Conservation (phyloP, 1,139 yeast species). For the Nakaseomyces kungkrabaensis region DNA sequence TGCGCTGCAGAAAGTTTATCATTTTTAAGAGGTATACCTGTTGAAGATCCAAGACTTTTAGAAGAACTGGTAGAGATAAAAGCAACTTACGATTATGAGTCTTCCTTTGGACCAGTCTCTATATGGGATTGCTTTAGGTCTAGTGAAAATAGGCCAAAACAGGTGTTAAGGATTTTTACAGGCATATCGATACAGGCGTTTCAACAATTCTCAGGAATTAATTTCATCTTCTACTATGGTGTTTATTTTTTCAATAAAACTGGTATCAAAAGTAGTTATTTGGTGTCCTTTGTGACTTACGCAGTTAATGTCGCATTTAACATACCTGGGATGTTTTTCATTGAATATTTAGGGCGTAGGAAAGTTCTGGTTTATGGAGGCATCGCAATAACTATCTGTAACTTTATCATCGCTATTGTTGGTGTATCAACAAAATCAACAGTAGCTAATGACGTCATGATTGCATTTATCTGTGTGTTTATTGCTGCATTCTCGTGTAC, state of each 20-base stretch:
- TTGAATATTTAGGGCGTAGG: slow-evolving; percentile 61
- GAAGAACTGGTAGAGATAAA: slow-evolving; percentile 73
- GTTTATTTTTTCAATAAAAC: slow-evolving; percentile 59
- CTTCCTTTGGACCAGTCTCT: slow-evolving; percentile 48
- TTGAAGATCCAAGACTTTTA: slow-evolving; percentile 52
- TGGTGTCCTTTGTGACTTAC: slow-evolving; percentile 62
- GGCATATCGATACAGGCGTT: slow-evolving; percentile 61
- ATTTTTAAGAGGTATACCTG: slow-evolving; percentile 46
- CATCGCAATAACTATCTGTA: slow-evolving; percentile 50
- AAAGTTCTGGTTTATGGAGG: slow-evolving; percentile 54
- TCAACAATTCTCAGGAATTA: slow-evolving; percentile 72
- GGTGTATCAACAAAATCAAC: slow-evolving; percentile 45
- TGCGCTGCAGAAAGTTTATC: slow-evolving; percentile 54
- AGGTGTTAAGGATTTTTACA: slow-evolving; percentile 52
- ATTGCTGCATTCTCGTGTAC: slow-evolving; percentile 75
- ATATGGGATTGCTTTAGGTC: slow-evolving; percentile 53
- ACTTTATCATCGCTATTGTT: slow-evolving; percentile 55
- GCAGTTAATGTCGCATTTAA: slow-evolving; percentile 62
- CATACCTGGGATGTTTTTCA: slow-evolving; percentile 59
- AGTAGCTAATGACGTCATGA: slow-evolving; percentile 58
- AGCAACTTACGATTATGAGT: slow-evolving; percentile 67
- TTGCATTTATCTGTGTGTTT: slow-evolving; percentile 67
- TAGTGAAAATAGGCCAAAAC: slow-evolving; percentile 58
- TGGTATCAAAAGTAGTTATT: slow-evolving; percentile 48
- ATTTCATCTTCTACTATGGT: slow-evolving; percentile 71